phyloP scores from a whole-genome alignment of 495 filamentous ascomycete genomes.

The Hyaloscypha hepaticicola region DNA sequence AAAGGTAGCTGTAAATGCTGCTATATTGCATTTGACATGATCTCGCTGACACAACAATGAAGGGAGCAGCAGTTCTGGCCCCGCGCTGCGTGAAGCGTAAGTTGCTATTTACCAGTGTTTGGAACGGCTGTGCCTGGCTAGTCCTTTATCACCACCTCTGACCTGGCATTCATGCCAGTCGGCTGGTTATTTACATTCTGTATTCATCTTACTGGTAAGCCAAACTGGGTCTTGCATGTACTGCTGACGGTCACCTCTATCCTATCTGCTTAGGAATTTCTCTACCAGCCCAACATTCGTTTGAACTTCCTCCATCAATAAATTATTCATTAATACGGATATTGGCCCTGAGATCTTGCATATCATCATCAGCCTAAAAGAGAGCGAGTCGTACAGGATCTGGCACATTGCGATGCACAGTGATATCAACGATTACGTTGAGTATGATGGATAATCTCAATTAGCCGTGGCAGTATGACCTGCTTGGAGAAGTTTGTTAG shows the following conservation, averaged over 20 bases:
- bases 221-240: too few relatives aligned
- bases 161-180: too few relatives aligned
- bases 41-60: neutral
- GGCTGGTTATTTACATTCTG: too few relatives aligned
- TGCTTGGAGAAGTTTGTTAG: neutral
- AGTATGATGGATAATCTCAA: neutral
- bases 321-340: neutral
- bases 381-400: neutral
- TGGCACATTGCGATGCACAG: neutral
- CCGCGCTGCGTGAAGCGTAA: neutral
- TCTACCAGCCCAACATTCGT: neutral
- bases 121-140: too few relatives aligned
- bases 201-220: too few relatives aligned
- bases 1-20: neutral
- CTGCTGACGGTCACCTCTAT: neutral
- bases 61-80: neutral
- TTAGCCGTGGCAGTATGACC: neutral
- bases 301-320: neutral
- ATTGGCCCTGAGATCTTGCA: neutral
- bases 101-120: too few relatives aligned
- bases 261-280: neutral
- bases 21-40: neutral
- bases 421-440: neutral
- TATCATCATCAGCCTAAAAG: neutral
- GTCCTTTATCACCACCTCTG: too few relatives aligned